Evolutionary conservation across 345 rosid species (phyloP).

Genomic region (Trapa bicornis): DNA sequence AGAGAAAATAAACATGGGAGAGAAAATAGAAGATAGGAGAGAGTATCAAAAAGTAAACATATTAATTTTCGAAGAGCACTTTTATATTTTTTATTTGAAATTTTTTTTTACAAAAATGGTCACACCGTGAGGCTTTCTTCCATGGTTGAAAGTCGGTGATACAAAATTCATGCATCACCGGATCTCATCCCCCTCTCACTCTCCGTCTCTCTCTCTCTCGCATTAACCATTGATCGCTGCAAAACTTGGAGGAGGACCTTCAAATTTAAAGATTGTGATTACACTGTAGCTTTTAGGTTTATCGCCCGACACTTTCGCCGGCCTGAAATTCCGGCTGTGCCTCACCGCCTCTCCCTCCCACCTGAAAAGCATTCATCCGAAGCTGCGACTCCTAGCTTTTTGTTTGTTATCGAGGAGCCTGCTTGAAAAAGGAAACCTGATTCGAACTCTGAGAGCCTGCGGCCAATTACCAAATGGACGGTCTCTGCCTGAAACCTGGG

Average conservation of each 20-base stretch:
- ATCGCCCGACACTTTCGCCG: not conserved
- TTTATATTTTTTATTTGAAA: too few relatives aligned
- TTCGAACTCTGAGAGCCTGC: not conserved
- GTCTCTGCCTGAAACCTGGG: constrained; percentile 40
- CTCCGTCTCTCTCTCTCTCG: not conserved
- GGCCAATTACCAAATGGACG: constrained; percentile 26
- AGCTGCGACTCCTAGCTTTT: not conserved
- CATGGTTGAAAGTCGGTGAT: not conserved
- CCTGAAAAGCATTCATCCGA: not conserved
- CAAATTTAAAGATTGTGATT: not conserved
- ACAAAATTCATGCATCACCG: not conserved
- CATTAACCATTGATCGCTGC: not conserved
- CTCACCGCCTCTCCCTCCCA: not conserved
- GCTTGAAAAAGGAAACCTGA: not conserved
- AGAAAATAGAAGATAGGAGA: too few relatives aligned
- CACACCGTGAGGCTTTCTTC: too few relatives aligned
- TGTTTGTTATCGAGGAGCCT: not conserved
- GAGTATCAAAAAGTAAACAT: too few relatives aligned
- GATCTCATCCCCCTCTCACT: not conserved
- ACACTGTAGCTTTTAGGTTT: not conserved
- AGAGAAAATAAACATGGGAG: too few relatives aligned
- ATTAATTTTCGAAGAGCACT: too few relatives aligned
- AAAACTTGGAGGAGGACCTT: not conserved
- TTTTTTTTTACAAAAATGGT: too few relatives aligned
- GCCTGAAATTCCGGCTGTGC: not conserved